Conservation (phyloP, 192 early-diverging fungal species). For the Rhizophagus prolifer region DNA sequence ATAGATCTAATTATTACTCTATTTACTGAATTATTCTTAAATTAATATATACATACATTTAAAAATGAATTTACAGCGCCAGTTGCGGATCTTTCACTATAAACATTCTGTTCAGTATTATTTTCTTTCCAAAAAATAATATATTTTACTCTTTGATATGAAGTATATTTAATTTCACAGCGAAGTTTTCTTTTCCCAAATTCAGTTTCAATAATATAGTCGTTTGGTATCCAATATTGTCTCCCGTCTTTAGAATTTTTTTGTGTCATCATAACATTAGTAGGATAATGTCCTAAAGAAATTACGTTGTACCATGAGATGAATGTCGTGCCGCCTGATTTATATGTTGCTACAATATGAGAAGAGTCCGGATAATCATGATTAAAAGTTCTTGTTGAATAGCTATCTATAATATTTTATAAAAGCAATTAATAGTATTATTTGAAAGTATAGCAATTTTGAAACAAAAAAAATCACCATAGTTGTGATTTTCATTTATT, state of each 20-base stretch:
- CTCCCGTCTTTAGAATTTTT: conserved; percentile 1
- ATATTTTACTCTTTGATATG: not conserved
- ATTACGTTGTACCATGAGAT: not conserved
- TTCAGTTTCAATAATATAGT: not conserved
- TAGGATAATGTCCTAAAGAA: not conserved
- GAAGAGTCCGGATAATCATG: not conserved
- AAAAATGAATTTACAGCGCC: not conserved
- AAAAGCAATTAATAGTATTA: too few species aligned
- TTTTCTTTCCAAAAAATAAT: not conserved
- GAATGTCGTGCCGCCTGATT: not conserved
- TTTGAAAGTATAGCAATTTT: too few species aligned
- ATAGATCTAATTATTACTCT: not conserved
- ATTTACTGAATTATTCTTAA: too few species aligned
- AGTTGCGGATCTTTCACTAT: not conserved
- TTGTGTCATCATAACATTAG: not conserved
- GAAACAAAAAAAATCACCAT: too few species aligned
- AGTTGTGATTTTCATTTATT: too few species aligned
- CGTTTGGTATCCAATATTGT: not conserved
- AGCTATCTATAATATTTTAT: not conserved
- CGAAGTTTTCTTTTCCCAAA: not conserved
- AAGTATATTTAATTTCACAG: not conserved
- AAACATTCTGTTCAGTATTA: not conserved
- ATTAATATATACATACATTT: not conserved
- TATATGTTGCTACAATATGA: not conserved
- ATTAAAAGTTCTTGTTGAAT: not conserved